Evolutionary conservation across 495 filamentous ascomycete genomes (phyloP).

Genomic region (Baudoinia panamericana): DNA sequence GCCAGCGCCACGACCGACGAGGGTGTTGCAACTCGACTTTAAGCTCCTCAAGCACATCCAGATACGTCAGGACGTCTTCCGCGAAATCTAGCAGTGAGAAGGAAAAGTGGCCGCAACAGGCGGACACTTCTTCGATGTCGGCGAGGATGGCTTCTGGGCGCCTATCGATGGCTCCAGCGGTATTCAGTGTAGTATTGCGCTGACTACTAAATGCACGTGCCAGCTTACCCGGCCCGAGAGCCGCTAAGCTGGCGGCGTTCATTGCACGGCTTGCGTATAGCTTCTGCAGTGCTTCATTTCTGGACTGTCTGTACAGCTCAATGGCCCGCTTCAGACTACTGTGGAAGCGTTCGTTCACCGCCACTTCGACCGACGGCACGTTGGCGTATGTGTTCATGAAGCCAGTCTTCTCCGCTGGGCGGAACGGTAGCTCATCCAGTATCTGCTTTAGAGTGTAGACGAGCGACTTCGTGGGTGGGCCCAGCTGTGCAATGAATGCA

Average conservation of each 20-base stretch:
- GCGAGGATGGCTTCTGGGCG: constrained; percentile 61
- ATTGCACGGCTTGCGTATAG: constrained; percentile 42
- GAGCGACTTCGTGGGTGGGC: constrained; percentile 87
- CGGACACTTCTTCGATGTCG: constrained; percentile 90
- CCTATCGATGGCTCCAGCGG: not conserved
- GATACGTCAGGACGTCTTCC: constrained; percentile 68
- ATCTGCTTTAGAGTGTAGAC: constrained; percentile 81
- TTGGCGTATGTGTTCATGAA: not conserved
- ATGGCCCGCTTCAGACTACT: constrained; percentile 68
- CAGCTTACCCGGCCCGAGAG: not conserved
- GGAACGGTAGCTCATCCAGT: constrained; percentile 75
- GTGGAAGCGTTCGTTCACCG: constrained; percentile 62
- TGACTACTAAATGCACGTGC: not conserved
- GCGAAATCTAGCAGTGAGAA: constrained; percentile 81
- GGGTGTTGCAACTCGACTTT: constrained; percentile 45
- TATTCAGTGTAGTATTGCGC: not conserved
- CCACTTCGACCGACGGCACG: constrained; percentile 34
- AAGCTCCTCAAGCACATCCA: constrained; percentile 75
- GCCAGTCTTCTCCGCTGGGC: constrained; percentile 18
- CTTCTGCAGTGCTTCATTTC: constrained; percentile 58
- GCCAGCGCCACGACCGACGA: constrained; percentile 71
- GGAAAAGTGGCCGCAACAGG: constrained; percentile 88
- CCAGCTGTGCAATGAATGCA: constrained; percentile 71
- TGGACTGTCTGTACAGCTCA: constrained; percentile 57
- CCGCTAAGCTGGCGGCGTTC: constrained; percentile 1